These are phyloP conservation scores for Huntiella decipiens DNA, from an alignment of 2,329 filamentous ascomycete genomes.

Conservation along the genomic window DNA sequence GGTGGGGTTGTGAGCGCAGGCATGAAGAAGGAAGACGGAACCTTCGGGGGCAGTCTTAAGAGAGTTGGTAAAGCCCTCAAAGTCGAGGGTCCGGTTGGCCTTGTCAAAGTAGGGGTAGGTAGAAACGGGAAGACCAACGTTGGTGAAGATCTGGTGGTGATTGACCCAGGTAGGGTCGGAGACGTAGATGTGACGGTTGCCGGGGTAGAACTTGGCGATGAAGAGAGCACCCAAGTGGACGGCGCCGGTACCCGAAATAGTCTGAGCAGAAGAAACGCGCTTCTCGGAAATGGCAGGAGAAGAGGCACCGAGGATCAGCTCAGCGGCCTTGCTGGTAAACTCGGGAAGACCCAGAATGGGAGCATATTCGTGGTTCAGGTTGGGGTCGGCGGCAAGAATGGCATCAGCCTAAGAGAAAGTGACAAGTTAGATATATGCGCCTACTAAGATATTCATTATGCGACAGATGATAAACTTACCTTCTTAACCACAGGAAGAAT, in stretches of 20 bases:
- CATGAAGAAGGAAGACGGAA: constrained; percentile 79
- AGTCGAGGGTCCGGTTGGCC: constrained; percentile 76
- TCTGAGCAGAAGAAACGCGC: constrained; percentile 66
- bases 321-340: constrained; percentile 79
- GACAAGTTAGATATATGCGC: not conserved
- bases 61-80: constrained; percentile 64
- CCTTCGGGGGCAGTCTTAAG: constrained; percentile 53
- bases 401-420: constrained; percentile 54
- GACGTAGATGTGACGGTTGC: constrained; percentile 63
- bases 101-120: constrained; percentile 90
- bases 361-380: constrained; percentile 94
- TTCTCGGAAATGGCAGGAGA: constrained; percentile 72
- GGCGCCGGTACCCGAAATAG: constrained; percentile 92
- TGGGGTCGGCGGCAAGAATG: constrained; percentile 68
- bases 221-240: constrained; percentile 87
- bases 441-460: not conserved
- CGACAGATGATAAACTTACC: constrained; percentile 31
- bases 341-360: constrained; percentile 76
- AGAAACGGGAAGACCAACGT: constrained; percentile 59
- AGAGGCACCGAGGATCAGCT: constrained; percentile 64
- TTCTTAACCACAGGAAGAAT: constrained; percentile 90
- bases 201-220: constrained; percentile 71
- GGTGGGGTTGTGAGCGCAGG: constrained; percentile 95
- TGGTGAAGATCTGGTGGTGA: constrained; percentile 95
- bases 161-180: constrained; percentile 96